phyloP scores from a whole-genome alignment of 1,284 basidiomycete genomes.

The Apiotrichum sp. region DNA sequence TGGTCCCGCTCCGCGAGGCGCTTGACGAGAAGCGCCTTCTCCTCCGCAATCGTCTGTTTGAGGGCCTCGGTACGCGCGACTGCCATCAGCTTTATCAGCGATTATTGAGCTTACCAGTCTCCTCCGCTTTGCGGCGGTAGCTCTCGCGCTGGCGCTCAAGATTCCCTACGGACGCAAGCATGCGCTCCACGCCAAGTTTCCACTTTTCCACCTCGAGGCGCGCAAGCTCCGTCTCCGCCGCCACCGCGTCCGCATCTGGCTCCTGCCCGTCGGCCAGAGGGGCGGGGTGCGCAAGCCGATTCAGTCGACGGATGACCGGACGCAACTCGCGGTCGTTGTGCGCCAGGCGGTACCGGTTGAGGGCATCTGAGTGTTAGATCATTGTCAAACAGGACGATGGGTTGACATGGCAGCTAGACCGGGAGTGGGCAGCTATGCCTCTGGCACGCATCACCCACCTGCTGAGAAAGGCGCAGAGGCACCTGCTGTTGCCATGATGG shows the following conservation, averaged over 20 bases:
- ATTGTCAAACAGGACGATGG: not conserved
- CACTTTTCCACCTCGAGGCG: conserved; percentile 35
- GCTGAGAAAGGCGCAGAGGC: conserved; percentile 1
- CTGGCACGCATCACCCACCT: not conserved
- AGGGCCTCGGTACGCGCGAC: conserved; percentile 21
- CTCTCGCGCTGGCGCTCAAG: conserved; percentile 28
- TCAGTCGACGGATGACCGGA: conserved; percentile 29
- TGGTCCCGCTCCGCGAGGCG: conserved; percentile 29
- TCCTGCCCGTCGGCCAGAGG: not conserved
- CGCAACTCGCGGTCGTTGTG: conserved; percentile 38
- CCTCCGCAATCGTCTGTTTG: conserved; percentile 23
- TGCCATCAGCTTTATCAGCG: not conserved
- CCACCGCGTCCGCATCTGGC: not conserved
- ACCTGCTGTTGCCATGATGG: not conserved
- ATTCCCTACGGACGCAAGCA: conserved; percentile 28
- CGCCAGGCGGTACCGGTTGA: conserved; percentile 38
- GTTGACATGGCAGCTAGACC: not conserved
- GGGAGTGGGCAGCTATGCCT: not conserved
- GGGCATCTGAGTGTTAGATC: conserved; percentile 24
- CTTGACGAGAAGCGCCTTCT: conserved; percentile 26
- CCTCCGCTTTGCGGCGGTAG: conserved; percentile 22
- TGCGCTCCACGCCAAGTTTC: conserved; percentile 29
- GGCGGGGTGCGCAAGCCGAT: conserved; percentile 20
- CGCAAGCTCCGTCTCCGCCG: conserved; percentile 26
- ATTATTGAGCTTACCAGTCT: conserved; percentile 27